These are phyloP conservation scores for Fusarium torreyae DNA, from an alignment of 2,329 filamentous ascomycete species.

Conservation along the genomic window DNA sequence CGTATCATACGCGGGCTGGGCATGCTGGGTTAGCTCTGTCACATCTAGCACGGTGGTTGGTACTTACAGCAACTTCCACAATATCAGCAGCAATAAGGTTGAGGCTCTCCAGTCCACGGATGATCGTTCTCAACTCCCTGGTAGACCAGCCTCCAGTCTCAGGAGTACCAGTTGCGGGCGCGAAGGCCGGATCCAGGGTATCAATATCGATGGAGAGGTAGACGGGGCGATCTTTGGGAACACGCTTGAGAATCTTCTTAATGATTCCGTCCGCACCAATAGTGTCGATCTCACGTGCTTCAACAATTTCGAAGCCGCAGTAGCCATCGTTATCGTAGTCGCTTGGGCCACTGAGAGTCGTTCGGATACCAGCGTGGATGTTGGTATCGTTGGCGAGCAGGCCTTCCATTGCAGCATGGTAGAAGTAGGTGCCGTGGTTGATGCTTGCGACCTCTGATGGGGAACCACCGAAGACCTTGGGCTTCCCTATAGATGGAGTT, in stretches of 20 bases:
- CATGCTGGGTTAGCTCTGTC: background rate
- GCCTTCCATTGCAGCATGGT: slow-evolving; percentile 83
- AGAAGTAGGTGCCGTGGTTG: slow-evolving; percentile 94
- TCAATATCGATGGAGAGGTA: slow-evolving; percentile 90
- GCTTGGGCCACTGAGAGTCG: slow-evolving; percentile 78
- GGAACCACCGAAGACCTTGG: slow-evolving; percentile 88
- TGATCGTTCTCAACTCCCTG: slow-evolving; percentile 79
- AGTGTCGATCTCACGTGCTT: slow-evolving; percentile 66
- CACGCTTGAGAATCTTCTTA: slow-evolving; percentile 80
- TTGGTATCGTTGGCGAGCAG: slow-evolving; percentile 86
- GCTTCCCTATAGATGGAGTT: slow-evolving; percentile 69
- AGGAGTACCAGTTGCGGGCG: slow-evolving; percentile 81
- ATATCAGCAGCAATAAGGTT: slow-evolving; percentile 81
- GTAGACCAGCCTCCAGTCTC: slow-evolving; percentile 85
- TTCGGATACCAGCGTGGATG: slow-evolving; percentile 90
- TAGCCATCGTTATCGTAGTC: slow-evolving; percentile 80
- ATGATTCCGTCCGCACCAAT: slow-evolving; percentile 79
- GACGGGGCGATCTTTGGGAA: slow-evolving; percentile 81
- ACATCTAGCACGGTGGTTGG: rapidly evolving
- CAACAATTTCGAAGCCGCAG: slow-evolving; percentile 89
- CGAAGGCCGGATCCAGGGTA: slow-evolving; percentile 85
- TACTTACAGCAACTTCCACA: slow-evolving; percentile 71
- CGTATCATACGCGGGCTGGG: slow-evolving; percentile 77
- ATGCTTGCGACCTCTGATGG: slow-evolving; percentile 82
- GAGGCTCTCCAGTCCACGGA: slow-evolving; percentile 77